phyloP scores from a whole-genome alignment of 805 yeast species.

The Metschnikowia continentalis region DNA sequence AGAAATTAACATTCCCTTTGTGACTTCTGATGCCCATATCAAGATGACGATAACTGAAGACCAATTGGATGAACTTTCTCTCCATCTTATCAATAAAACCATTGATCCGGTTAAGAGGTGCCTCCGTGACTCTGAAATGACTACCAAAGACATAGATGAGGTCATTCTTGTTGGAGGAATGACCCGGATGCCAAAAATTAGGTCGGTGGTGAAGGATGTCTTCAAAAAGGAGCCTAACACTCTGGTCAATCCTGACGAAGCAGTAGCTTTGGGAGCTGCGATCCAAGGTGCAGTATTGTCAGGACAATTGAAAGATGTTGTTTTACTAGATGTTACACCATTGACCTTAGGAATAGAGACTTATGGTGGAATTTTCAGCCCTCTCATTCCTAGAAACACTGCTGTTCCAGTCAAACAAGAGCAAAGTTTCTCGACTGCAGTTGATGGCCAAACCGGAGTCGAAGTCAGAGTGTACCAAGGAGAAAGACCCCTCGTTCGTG shows the following conservation, averaged over 20 bases:
- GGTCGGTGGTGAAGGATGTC: conserved; percentile 54
- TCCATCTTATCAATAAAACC: conserved; percentile 62
- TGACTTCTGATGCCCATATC: conserved; percentile 58
- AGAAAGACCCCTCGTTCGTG: conserved; percentile 73
- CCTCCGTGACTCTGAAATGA: conserved; percentile 66
- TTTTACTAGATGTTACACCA: conserved; percentile 27
- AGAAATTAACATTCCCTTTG: conserved; percentile 65
- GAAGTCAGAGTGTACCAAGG: conserved; percentile 79
- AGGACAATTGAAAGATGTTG: conserved; percentile 26
- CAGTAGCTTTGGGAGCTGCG: conserved; percentile 30
- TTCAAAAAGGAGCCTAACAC: conserved; percentile 66
- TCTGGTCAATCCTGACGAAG: conserved; percentile 70
- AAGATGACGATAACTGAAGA: conserved; percentile 56
- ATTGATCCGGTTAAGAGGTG: conserved; percentile 73
- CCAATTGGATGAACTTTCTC: conserved; percentile 63
- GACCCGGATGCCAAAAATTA: conserved; percentile 84
- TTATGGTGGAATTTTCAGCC: conserved; percentile 79
- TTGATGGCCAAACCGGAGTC: conserved; percentile 81
- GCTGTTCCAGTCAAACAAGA: conserved; percentile 74
- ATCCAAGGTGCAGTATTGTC: conserved; percentile 28
- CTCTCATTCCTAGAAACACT: conserved; percentile 71
- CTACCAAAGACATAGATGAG: conserved; percentile 65
- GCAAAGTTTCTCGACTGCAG: conserved; percentile 74
- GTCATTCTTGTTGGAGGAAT: conserved; percentile 81
- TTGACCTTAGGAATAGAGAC: conserved; percentile 64